Percentiles rank a stretch among this genome's conserved stretches.
Conservation (phyloP, 768 basidiomycete species). For the Leccinum truebloodii region DNA sequence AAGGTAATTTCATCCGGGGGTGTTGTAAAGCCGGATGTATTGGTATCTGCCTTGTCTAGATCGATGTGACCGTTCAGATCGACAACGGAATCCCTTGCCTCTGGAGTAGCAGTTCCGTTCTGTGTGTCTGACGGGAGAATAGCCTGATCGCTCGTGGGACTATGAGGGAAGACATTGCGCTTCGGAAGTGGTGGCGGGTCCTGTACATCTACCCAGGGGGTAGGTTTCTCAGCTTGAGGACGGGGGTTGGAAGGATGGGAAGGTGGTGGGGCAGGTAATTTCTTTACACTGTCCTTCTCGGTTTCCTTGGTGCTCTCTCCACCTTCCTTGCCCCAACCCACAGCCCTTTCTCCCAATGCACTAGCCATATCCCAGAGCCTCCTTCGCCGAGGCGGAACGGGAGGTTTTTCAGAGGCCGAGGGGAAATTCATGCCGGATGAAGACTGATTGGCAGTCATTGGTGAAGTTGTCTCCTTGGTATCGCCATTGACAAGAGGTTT, state of each 20-base stretch:
- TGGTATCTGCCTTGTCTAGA: conserved; percentile 10
- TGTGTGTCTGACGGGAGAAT: conserved; percentile 1
- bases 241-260: conserved; percentile 28
- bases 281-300: conserved; percentile 28
- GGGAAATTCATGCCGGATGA: neutral
- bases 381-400: conserved; percentile 61
- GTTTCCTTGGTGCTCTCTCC: conserved; percentile 36
- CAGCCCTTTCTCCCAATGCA: conserved; percentile 58
- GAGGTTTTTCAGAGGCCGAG: conserved; percentile 46
- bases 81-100: conserved; percentile 2
- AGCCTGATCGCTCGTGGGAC: conserved; percentile 14
- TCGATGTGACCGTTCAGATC: conserved; percentile 8
- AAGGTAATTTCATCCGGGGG: conserved; percentile 26
- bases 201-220: conserved; percentile 10
- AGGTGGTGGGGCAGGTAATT: conserved; percentile 24
- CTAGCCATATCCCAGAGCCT: conserved; percentile 72
- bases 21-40: conserved; percentile 17
- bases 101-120: neutral
- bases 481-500: conserved; percentile 21
- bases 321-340: conserved; percentile 51
- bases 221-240: conserved; percentile 15
- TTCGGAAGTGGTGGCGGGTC: conserved; percentile 54
- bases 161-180: conserved; percentile 42
- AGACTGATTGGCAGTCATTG: conserved; percentile 6
- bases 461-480: neutral